phyloP scores from a whole-genome alignment of 139 green algal species.

The Chlorella sorokiniana region DNA sequence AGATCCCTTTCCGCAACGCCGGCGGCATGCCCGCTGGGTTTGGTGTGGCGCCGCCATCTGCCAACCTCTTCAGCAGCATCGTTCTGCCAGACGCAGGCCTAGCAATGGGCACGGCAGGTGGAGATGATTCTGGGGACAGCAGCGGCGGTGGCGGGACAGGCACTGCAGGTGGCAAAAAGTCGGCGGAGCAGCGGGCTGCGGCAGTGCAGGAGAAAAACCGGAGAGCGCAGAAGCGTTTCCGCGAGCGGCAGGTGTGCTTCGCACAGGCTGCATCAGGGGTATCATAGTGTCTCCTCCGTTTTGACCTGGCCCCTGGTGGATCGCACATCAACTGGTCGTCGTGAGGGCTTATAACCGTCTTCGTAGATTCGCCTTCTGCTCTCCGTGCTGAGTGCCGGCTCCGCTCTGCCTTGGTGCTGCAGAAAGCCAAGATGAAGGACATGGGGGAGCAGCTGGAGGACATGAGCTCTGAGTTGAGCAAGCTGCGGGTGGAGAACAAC shows the following conservation, averaged over 20 bases:
- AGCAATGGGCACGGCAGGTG: not conserved
- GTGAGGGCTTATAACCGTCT: too few relatives aligned
- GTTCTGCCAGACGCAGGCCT: constrained; percentile 10
- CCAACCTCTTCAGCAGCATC: constrained; percentile 49
- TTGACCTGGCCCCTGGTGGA: too few relatives aligned
- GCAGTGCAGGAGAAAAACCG: constrained; percentile 55
- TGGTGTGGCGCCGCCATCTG: not conserved
- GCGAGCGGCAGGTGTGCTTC: constrained; percentile 42
- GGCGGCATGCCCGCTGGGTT: constrained; percentile 1
- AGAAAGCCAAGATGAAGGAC: constrained; percentile 58
- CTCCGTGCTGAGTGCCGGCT: not conserved
- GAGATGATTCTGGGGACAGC: constrained; percentile 29
- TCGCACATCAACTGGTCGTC: too few relatives aligned
- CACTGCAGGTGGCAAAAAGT: not conserved
- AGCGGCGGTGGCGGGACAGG: not conserved
- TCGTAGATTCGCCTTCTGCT: not conserved
- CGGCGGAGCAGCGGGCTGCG: not conserved
- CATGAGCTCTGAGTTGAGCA: constrained; percentile 39
- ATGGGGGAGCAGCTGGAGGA: constrained; percentile 56
- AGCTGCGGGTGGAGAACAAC: constrained; percentile 53
- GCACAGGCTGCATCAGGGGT: not conserved
- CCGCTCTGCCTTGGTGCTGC: not conserved
- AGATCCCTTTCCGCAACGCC: not conserved
- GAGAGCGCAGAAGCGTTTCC: constrained; percentile 54
- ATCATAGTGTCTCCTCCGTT: not conserved